Evolutionary conservation across 805 yeast genomes (phyloP).

Genomic region (Brettanomyces sp.): DNA sequence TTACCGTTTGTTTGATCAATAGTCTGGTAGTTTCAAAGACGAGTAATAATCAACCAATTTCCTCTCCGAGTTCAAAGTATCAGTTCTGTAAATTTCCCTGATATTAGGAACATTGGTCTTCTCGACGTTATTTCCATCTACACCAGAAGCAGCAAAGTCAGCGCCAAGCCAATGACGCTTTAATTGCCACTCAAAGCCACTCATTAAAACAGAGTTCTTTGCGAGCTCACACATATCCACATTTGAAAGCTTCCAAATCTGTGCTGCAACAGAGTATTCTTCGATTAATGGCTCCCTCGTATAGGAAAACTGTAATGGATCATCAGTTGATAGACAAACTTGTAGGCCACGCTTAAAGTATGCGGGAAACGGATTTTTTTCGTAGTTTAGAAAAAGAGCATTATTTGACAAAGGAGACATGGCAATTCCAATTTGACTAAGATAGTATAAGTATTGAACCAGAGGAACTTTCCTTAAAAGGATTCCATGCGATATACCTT

Average conservation of each 20-base stretch:
- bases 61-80: constrained; percentile 64
- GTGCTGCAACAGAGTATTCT: constrained; percentile 97
- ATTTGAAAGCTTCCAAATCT: constrained; percentile 84
- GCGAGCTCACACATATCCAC: constrained; percentile 99
- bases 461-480: constrained; percentile 87
- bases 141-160: constrained; percentile 45
- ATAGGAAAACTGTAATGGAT: constrained; percentile 93
- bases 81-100: constrained; percentile 74
- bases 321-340: constrained; percentile 92
- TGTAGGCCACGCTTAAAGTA: constrained; percentile 91
- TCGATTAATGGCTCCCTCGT: constrained; percentile 96
- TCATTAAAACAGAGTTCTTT: constrained; percentile 80
- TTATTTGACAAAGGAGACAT: constrained; percentile 98
- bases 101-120: constrained; percentile 93
- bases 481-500: constrained; percentile 94
- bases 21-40: constrained; percentile 1
- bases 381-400: constrained; percentile 91
- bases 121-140: constrained; percentile 80
- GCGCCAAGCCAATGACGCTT: constrained; percentile 92
- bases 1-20: neutral
- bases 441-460: constrained; percentile 83
- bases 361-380: constrained; percentile 88
- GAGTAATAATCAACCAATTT: constrained; percentile 59
- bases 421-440: constrained; percentile 94
- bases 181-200: constrained; percentile 84